Evolutionary conservation across 2,329 filamentous ascomycete species (phyloP).

Genomic region (Dothideomycetes sp.): DNA sequence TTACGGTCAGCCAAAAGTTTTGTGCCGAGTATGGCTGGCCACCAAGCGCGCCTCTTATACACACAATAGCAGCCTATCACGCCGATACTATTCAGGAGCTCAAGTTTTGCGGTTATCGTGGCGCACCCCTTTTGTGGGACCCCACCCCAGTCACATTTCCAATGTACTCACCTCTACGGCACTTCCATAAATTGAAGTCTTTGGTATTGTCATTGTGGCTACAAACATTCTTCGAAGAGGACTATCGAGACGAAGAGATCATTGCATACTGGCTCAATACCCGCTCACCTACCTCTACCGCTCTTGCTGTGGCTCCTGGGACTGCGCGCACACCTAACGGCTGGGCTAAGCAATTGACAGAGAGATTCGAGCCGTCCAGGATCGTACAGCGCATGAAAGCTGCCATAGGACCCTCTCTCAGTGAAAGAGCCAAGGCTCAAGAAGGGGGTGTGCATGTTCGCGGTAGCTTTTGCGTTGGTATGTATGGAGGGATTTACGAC

Average conservation of each 20-base stretch:
- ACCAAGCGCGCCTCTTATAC: slow-evolving; percentile 26
- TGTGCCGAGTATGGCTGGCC: slow-evolving; percentile 30
- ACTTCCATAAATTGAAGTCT: slow-evolving; percentile 30
- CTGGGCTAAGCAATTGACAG: slow-evolving; percentile 31
- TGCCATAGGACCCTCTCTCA: slow-evolving; percentile 30
- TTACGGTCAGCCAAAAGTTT: slow-evolving; percentile 19
- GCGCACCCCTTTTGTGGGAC: slow-evolving; percentile 28
- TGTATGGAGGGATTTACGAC: slow-evolving; percentile 32
- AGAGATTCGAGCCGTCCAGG: slow-evolving; percentile 26
- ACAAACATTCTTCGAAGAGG: slow-evolving; percentile 27
- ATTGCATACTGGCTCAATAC: slow-evolving; percentile 33
- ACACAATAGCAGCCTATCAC: slow-evolving; percentile 30
- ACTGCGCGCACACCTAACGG: slow-evolving; percentile 21
- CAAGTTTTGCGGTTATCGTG: slow-evolving; percentile 37
- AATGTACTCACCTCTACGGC: slow-evolving; percentile 27
- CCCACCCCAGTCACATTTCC: slow-evolving; percentile 26
- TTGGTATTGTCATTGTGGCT: slow-evolving; percentile 33
- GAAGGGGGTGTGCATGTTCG: slow-evolving; percentile 31
- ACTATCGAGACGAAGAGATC: slow-evolving; percentile 29
- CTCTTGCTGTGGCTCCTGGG: slow-evolving; percentile 22
- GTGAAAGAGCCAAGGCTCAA: slow-evolving; percentile 27
- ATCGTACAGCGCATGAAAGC: slow-evolving; percentile 29
- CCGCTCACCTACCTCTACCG: slow-evolving; percentile 26
- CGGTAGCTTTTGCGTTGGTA: slow-evolving; percentile 34
- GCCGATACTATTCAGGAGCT: slow-evolving; percentile 30